phyloP scores from a whole-genome alignment of 1,284 basidiomycete genomes.

The Grifola frondosa region DNA sequence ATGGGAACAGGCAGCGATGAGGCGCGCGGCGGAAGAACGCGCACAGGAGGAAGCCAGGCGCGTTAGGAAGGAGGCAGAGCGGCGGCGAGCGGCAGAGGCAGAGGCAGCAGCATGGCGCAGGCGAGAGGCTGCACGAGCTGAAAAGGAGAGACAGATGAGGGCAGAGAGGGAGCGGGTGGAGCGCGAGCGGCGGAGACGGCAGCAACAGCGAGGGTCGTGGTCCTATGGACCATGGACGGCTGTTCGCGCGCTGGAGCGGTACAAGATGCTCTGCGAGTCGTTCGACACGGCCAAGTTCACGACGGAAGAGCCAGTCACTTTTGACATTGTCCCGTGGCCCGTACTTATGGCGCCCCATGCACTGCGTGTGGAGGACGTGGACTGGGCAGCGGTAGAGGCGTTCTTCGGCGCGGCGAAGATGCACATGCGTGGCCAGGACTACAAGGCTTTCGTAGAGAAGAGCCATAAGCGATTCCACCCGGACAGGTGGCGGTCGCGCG shows the following conservation, averaged over 20 bases:
- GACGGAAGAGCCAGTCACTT: slow-evolving; percentile 46
- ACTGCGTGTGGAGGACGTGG: slow-evolving; percentile 61
- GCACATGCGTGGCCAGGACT: slow-evolving; percentile 58
- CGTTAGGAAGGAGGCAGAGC: slow-evolving; percentile 36
- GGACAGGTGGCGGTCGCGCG: slow-evolving; percentile 61
- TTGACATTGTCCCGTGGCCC: slow-evolving; percentile 72
- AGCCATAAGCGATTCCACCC: slow-evolving; percentile 70
- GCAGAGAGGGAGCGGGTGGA: slow-evolving; percentile 24
- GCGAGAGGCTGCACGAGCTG: slow-evolving; percentile 27
- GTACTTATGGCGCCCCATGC: slow-evolving; percentile 50
- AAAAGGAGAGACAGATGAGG: slow-evolving; percentile 31
- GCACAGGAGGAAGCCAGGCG: slow-evolving; percentile 43
- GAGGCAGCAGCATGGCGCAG: slow-evolving; percentile 31
- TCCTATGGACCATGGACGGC: slow-evolving; percentile 56
- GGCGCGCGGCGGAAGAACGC: slow-evolving; percentile 44
- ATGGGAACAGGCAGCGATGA: slow-evolving; percentile 54
- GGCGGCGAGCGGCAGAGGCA: slow-evolving; percentile 36
- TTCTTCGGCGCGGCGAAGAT: slow-evolving; percentile 58
- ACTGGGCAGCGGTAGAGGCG: slow-evolving; percentile 65
- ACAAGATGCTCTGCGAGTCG: slow-evolving; percentile 52
- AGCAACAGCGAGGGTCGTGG: slow-evolving; percentile 49
- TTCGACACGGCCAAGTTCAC: slow-evolving; percentile 65
- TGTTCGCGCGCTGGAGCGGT: slow-evolving; percentile 64
- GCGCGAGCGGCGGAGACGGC: slow-evolving; percentile 32
- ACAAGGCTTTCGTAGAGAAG: slow-evolving; percentile 60